Conservation (phyloP, 2,329 filamentous ascomycete genomes). For the Penicillium sp. region DNA sequence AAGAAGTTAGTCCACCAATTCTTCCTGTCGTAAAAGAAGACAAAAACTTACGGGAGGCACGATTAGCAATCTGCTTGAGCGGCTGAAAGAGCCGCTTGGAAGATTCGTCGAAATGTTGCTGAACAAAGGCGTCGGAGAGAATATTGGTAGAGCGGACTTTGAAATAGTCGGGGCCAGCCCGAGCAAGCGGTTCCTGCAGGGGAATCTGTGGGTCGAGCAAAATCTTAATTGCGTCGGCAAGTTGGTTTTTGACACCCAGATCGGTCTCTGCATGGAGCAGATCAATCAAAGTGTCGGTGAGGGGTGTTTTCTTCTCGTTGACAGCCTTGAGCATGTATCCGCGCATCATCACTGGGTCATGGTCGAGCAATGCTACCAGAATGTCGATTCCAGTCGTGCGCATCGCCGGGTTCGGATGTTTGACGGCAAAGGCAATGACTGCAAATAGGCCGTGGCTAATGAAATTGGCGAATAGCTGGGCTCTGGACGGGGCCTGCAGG, state of each 20-base stretch:
- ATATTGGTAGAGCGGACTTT: constrained; percentile 68
- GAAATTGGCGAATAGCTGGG: constrained; percentile 86
- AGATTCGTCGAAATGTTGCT: constrained; percentile 86
- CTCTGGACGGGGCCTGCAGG: constrained; percentile 79
- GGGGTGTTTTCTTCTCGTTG: constrained; percentile 77
- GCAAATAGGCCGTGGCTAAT: constrained; percentile 82
- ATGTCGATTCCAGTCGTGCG: constrained; percentile 93
- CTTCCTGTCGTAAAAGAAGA: not conserved
- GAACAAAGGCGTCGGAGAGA: constrained; percentile 82
- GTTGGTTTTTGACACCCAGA: constrained; percentile 90
- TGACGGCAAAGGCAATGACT: constrained; percentile 89
- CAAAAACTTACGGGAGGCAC: constrained; percentile 54
- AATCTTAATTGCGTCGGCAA: constrained; percentile 93
- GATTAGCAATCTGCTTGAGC: constrained; percentile 75
- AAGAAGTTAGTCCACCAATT: not conserved
- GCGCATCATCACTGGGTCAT: constrained; percentile 92
- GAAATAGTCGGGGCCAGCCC: constrained; percentile 69
- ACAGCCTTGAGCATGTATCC: constrained; percentile 91
- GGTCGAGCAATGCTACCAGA: constrained; percentile 89
- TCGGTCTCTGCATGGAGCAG: constrained; percentile 89
- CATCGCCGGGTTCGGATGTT: constrained; percentile 80
- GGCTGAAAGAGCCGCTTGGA: constrained; percentile 85
- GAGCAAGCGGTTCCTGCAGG: constrained; percentile 60
- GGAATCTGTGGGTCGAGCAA: constrained; percentile 75
- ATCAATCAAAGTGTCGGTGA: constrained; percentile 92